phyloP scores from a whole-genome alignment of 768 basidiomycete species.

The Mycena haematopus region DNA sequence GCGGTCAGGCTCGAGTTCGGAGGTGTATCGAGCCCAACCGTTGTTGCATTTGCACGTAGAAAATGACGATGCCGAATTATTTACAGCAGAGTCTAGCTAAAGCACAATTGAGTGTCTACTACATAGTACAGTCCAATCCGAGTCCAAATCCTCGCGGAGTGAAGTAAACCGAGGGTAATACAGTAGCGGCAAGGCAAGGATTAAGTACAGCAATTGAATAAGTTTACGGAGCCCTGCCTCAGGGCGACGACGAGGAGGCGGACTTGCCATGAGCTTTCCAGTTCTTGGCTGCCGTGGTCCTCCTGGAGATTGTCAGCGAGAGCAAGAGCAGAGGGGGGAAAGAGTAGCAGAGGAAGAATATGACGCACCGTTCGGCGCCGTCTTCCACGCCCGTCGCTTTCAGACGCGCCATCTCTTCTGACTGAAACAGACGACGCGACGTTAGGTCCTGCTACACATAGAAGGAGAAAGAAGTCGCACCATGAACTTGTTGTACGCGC shows the following conservation, averaged over 20 bases:
- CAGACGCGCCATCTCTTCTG: neutral
- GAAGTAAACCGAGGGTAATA: too few species aligned
- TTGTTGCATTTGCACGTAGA: too few species aligned
- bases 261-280: neutral
- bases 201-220: too few species aligned
- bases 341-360: neutral
- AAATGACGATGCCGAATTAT: too few species aligned
- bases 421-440: neutral
- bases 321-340: neutral
- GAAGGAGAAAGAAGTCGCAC: constrained; percentile 37
- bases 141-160: too few species aligned
- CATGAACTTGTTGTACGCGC: constrained; percentile 81
- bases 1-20: too few species aligned
- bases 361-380: neutral
- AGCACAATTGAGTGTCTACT: too few species aligned
- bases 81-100: too few species aligned
- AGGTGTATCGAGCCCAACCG: too few species aligned
- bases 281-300: neutral
- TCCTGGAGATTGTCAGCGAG: neutral
- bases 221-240: too few species aligned
- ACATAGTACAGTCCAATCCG: too few species aligned
- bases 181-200: too few species aligned
- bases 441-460: neutral
- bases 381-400: neutral
- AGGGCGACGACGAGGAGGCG: neutral